Evolutionary conservation across 129 eudicot species (phyloP).

Genomic region (Flaveria robusta): DNA sequence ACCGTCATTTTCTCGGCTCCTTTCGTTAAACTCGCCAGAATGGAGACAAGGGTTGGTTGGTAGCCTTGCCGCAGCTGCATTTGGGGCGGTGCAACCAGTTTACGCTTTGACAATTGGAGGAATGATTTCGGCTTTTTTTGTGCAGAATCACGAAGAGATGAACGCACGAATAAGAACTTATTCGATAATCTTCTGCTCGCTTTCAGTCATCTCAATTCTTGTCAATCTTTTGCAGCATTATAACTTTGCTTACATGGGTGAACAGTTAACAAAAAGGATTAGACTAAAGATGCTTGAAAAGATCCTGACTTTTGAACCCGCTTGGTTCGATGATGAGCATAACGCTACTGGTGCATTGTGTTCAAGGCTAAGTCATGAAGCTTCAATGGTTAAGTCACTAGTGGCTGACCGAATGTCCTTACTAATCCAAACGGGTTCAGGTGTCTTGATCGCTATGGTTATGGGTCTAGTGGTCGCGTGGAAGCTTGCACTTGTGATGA

Average conservation of each 20-base stretch:
- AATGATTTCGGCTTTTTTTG: slow-evolving; percentile 83
- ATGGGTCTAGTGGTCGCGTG: slow-evolving; percentile 81
- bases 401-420: slow-evolving; percentile 86
- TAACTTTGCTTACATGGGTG: slow-evolving; percentile 90
- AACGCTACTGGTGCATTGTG: slow-evolving; percentile 80
- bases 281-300: slow-evolving; percentile 71
- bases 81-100: slow-evolving; percentile 83
- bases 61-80: slow-evolving; percentile 67
- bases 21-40: slow-evolving; percentile 68
- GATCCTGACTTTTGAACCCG: slow-evolving; percentile 69
- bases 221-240: slow-evolving; percentile 78
- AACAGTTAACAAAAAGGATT: slow-evolving; percentile 66
- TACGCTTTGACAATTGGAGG: slow-evolving; percentile 91
- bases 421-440: slow-evolving; percentile 69
- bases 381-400: slow-evolving; percentile 87
- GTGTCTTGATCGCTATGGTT: slow-evolving; percentile 73
- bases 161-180: slow-evolving; percentile 57
- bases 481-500: slow-evolving; percentile 95
- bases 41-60: slow-evolving; percentile 86
- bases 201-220: slow-evolving; percentile 61
- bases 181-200: slow-evolving; percentile 55
- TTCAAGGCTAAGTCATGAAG: slow-evolving; percentile 77
- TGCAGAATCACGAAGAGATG: slow-evolving; percentile 68
- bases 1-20: slow-evolving; percentile 66
- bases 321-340: slow-evolving; percentile 89